phyloP scores from a whole-genome alignment of 176 grass and related monocot genomes.

The Tillandsia fasciculata region DNA sequence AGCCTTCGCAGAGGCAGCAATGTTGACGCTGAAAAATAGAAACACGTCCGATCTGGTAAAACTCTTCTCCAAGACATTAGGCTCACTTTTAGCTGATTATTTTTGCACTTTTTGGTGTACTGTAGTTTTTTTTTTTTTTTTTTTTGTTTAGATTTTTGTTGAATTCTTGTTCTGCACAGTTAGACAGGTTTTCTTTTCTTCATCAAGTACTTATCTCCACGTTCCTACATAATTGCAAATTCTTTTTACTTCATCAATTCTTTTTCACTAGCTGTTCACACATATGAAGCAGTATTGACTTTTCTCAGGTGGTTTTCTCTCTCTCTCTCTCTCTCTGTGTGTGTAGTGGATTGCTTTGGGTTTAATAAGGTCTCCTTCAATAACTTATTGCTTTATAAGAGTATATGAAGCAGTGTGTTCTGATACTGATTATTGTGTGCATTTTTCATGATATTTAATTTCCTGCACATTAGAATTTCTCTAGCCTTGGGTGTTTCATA shows the following conservation, averaged over 20 bases:
- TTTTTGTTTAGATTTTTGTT: not conserved
- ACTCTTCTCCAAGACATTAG: not conserved
- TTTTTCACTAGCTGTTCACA: not conserved
- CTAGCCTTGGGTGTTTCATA: not conserved
- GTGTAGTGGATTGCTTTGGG: too few relatives aligned
- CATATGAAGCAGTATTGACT: not conserved
- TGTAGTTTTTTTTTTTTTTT: not conserved
- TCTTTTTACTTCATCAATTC: not conserved
- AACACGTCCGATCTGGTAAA: constrained; percentile 57
- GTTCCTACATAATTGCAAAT: not conserved
- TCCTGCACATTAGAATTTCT: too few relatives aligned
- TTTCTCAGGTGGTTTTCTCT: not conserved
- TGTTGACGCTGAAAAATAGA: constrained; percentile 44
- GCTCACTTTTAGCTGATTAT: not conserved
- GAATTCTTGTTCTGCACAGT: not conserved
- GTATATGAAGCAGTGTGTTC: not conserved
- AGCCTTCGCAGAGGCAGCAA: constrained; percentile 68
- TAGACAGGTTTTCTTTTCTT: not conserved
- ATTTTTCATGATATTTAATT: not conserved
- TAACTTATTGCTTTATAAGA: not conserved
- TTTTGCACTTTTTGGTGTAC: not conserved
- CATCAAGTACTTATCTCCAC: not conserved
- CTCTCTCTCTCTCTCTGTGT: not conserved
- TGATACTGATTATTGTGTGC: not conserved
- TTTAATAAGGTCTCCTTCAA: too few relatives aligned